Percentiles rank a stretch among this genome's conserved stretches.
Evolutionary conservation across 768 basidiomycete genomes (phyloP).

Genomic region (Russula brevipes): DNA sequence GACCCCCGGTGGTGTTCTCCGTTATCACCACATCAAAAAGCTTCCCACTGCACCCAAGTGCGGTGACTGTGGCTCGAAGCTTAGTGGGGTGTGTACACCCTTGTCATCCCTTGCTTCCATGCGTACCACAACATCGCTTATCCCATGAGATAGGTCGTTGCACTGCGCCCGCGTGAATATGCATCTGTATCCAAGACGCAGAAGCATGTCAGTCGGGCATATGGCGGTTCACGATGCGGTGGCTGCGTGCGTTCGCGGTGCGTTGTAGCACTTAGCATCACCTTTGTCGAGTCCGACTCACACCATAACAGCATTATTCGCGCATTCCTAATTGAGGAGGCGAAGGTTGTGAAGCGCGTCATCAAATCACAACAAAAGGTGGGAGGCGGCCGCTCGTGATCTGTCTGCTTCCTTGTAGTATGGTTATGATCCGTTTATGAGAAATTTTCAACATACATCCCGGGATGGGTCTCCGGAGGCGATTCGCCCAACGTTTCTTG

Average conservation of each 20-base stretch:
- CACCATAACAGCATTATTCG: constrained; percentile 86
- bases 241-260: constrained; percentile 93
- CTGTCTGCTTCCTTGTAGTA: constrained; percentile 1
- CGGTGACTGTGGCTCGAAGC: constrained; percentile 94
- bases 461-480: no score
- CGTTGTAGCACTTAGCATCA: constrained; percentile 25
- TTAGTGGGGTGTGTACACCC: constrained; percentile 84
- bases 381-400: constrained; percentile 26
- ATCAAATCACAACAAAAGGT: constrained; percentile 81
- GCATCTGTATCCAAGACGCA: constrained; percentile 94
- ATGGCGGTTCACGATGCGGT: constrained; percentile 96
- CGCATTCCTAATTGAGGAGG: constrained; percentile 98
- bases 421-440: no score
- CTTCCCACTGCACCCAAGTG: constrained; percentile 88
- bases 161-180: constrained; percentile 93
- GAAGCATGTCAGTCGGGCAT: constrained; percentile 94
- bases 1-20: constrained; percentile 97
- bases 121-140: constrained; percentile 1
- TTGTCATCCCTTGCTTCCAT: not conserved
- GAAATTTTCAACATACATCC: no score
- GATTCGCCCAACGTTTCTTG: no score
- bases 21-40: constrained; percentile 98
- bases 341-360: constrained; percentile 99
- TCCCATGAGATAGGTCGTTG: constrained; percentile 63
- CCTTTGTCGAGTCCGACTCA: not conserved